Base-by-base conservation (phyloP, 2,329 filamentous ascomycete genomes). In the Colletotrichum paranaense region DNA sequence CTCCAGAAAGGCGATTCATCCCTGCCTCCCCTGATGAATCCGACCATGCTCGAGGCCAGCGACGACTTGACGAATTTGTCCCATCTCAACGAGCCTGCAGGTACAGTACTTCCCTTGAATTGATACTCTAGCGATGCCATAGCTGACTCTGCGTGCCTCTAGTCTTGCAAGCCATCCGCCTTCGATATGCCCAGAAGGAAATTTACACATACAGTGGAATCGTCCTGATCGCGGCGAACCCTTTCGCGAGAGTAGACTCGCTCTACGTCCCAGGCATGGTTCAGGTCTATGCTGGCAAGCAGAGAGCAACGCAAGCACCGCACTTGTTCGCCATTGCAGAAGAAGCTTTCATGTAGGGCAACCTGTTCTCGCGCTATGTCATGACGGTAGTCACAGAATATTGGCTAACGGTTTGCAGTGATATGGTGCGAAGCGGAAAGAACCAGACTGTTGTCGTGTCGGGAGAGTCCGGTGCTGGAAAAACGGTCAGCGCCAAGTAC, bases 171-270 rank as follows among this genome's bases (percentile, higher is more conserved):
- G 97, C 97, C 68, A 99, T 99, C 84, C 95, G 95, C 82, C 90
- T 99, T 81, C 94, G 97, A 83, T 99, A 99, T 86, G 90, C 94
- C 76, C 97, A 99, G 84, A 98, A 98, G 86, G 97, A 99, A 84
- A 99, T 99, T 80, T 99, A 99, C 88, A 99, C 97, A 80, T 99
- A 99, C 87, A 98, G 95, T 82, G 97, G 97, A 81, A 98, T 99
- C 81, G 97, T 99, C 76, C 89, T 99, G 78, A 99, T 99, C 86
- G 97, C 97, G 75, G 97, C 97, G 76, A 99, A 99, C 85, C 97
- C 97, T 26, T 99, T 99, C 80, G 97, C 97, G 67, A 91, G 97
- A 76, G 95, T 99, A 77, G 97, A 99, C 83, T 99, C 97, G 55
- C 91, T 99, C 80, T 99, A 99, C 84, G 97, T 99, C 12, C 95